Conservation (phyloP, 306 rosid genomes). For the Prinsepia uniflora region DNA sequence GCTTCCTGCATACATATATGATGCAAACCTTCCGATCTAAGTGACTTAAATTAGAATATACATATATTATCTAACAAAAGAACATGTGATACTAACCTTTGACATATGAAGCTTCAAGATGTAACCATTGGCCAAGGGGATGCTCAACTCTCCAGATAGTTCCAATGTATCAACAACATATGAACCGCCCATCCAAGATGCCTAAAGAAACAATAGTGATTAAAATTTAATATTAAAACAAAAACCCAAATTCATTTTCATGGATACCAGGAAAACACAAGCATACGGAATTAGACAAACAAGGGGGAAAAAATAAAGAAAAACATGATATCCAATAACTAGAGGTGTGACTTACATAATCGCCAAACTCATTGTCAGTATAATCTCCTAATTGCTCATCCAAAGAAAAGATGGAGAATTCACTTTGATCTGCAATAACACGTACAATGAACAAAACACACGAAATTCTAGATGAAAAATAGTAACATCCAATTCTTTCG, state of each 20-base stretch:
- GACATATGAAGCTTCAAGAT: slow-evolving; percentile 59
- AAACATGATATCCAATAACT: slow-evolving; percentile 1
- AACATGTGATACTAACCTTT: slow-evolving; percentile 41
- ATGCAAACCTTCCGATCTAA: slow-evolving; percentile 3
- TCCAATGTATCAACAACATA: slow-evolving; percentile 50
- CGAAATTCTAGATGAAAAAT: neutral
- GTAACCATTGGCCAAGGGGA: slow-evolving; percentile 58
- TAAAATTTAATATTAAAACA: neutral
- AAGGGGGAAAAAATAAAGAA: neutral
- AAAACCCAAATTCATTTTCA: slow-evolving; percentile 9
- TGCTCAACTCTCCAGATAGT: slow-evolving; percentile 64
- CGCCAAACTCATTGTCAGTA: slow-evolving; percentile 55
- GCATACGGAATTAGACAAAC: slow-evolving; percentile 12
- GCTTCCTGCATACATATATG: slow-evolving; percentile 46
- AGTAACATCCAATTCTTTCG: neutral
- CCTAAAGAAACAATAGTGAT: slow-evolving; percentile 36
- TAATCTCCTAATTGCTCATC: slow-evolving; percentile 52
- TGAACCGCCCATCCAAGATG: slow-evolving; percentile 84
- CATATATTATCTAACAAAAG: neutral
- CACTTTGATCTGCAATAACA: slow-evolving; percentile 51
- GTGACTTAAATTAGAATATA: neutral
- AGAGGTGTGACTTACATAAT: slow-evolving; percentile 59
- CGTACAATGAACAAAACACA: slow-evolving; percentile 13
- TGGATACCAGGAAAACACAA: slow-evolving; percentile 18
- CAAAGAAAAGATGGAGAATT: slow-evolving; percentile 63